phyloP scores from a whole-genome alignment of 208 protist genomes.

The Crithidia brevicula region DNA sequence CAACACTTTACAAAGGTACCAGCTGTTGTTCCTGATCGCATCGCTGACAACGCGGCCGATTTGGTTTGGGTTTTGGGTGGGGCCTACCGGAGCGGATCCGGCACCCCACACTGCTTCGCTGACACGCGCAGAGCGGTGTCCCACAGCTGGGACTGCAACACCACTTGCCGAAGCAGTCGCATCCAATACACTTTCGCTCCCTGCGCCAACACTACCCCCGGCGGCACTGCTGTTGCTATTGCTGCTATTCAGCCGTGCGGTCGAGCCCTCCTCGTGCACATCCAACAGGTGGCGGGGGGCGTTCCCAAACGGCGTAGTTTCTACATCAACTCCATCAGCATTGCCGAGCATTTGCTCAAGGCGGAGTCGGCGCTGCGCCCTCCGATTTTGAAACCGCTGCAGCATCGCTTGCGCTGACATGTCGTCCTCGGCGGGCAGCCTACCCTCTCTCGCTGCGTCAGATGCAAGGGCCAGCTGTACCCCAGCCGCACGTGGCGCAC shows the following conservation, averaged over 20 bases:
- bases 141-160: not conserved
- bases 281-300: not conserved
- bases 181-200: not conserved
- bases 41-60: constrained; percentile 72
- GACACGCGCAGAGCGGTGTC: not conserved
- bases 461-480: not conserved
- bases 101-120: not conserved
- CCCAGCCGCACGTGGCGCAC: not conserved
- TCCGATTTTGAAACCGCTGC: constrained; percentile 34
- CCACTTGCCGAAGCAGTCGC: not conserved
- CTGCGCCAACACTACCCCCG: not conserved
- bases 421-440: constrained; percentile 9
- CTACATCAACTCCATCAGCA: not conserved
- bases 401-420: constrained; percentile 29
- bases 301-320: constrained; percentile 1
- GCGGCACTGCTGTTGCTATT: not conserved
- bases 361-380: constrained; percentile 43
- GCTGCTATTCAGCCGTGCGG: not conserved
- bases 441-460: not conserved
- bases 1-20: constrained; percentile 74
- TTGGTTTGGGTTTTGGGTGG: constrained; percentile 75
- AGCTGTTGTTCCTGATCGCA: constrained; percentile 55
- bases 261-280: not conserved
- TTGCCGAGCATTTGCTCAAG: constrained; percentile 35
- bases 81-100: not conserved